Percentiles rank a stretch among this genome's conserved stretches.
These are phyloP conservation scores for Ailanthus altissimus DNA, from an alignment of 345 rosid species.

Conservation along the genomic window DNA sequence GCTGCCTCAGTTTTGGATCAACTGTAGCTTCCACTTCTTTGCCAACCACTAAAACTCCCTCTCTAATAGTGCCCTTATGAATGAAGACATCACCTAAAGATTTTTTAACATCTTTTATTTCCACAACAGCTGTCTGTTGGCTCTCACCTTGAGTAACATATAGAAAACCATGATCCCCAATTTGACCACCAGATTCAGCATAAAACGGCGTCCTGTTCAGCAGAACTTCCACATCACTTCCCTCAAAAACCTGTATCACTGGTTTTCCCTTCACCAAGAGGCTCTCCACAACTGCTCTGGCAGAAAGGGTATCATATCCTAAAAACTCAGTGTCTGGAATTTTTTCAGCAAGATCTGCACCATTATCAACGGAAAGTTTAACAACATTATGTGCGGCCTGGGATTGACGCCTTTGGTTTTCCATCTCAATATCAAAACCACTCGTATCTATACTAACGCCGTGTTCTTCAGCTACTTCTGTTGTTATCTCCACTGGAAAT, in stretches of 20 bases:
- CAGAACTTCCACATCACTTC: constrained; percentile 82
- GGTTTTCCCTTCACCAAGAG: constrained; percentile 79
- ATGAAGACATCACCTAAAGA: constrained; percentile 68
- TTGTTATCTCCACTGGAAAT: constrained; percentile 89
- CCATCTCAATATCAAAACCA: constrained; percentile 82
- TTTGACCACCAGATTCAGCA: constrained; percentile 97
- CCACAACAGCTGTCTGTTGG: constrained; percentile 62
- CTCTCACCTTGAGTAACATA: constrained; percentile 51
- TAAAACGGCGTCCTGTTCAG: constrained; percentile 88
- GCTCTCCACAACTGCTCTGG: constrained; percentile 70
- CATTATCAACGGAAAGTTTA: constrained; percentile 69
- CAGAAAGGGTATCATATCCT: constrained; percentile 75
- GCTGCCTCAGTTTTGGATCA: constrained; percentile 73
- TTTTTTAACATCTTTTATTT: constrained; percentile 85
- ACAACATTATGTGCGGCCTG: constrained; percentile 89
- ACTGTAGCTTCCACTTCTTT: constrained; percentile 87
- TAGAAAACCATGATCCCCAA: constrained; percentile 79
- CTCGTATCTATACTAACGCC: constrained; percentile 66
- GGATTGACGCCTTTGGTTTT: constrained; percentile 82
- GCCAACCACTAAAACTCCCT: constrained; percentile 85
- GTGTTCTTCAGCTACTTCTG: constrained; percentile 77
- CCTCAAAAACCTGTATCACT: constrained; percentile 76
- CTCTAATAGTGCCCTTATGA: constrained; percentile 77
- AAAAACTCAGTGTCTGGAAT: constrained; percentile 75
- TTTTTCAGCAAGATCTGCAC: constrained; percentile 46